Conservation (phyloP, 2,329 filamentous ascomycete species). For the Trematosphaeria pertusa region DNA sequence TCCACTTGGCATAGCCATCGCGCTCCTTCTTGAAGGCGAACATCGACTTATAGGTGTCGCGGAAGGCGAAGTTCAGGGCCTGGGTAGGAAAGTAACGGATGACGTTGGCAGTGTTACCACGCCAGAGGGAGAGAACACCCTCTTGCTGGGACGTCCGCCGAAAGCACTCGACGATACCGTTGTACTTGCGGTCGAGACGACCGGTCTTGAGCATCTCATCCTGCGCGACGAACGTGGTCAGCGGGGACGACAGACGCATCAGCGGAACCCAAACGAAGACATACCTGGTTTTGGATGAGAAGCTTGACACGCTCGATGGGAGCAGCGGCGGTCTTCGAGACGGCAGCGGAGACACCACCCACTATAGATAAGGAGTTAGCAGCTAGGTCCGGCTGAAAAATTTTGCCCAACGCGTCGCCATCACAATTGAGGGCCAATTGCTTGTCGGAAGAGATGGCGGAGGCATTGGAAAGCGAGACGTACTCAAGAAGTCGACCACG, state of each 20-base stretch:
- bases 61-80: conserved; percentile 99
- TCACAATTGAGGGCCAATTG: conserved; percentile 31
- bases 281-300: conserved; percentile 99
- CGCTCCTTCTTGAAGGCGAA: conserved; percentile 99
- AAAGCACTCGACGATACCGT: conserved; percentile 95
- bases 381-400: conserved; percentile 18
- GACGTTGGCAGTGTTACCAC: conserved; percentile 99
- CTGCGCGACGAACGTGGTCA: conserved; percentile 57
- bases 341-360: conserved; percentile 99
- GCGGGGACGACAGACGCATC: conserved; percentile 8
- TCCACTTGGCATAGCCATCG: conserved; percentile 99
- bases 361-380: conserved; percentile 68
- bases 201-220: conserved; percentile 99
- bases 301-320: conserved; percentile 99
- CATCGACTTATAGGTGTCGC: conserved; percentile 99
- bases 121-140: conserved; percentile 95
- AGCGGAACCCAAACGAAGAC: conserved; percentile 50
- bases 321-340: conserved; percentile 99
- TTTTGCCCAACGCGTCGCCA: conserved; percentile 13
- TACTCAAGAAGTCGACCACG: conserved; percentile 99
- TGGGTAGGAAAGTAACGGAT: conserved; percentile 99
- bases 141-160: conserved; percentile 85
- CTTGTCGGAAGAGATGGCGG: conserved; percentile 25
- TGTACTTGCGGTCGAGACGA: conserved; percentile 97
- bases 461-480: conserved; percentile 54